phyloP scores from a whole-genome alignment of 805 yeast genomes.

The Candida broadrunensis region DNA sequence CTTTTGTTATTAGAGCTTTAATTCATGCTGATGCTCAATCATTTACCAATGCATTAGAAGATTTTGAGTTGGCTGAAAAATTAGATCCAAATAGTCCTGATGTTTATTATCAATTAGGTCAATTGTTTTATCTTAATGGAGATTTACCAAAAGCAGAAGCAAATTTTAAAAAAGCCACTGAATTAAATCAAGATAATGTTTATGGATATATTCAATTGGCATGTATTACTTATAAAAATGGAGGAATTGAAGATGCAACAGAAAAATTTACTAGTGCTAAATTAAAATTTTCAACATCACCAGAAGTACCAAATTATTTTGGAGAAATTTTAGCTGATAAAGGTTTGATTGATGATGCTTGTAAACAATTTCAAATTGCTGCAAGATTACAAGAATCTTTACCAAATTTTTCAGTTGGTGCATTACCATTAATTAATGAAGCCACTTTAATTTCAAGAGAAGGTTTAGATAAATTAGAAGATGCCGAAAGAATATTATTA shows the following conservation, averaged over 20 bases:
- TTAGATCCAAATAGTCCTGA: constrained; percentile 74
- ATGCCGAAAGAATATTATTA: constrained; percentile 63
- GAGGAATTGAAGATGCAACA: constrained; percentile 57
- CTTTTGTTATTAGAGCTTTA: constrained; percentile 79
- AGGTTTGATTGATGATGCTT: constrained; percentile 69
- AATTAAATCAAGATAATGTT: constrained; percentile 70
- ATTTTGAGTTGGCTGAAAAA: constrained; percentile 69
- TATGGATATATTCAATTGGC: constrained; percentile 91
- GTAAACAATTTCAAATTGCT: constrained; percentile 82
- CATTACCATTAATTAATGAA: constrained; percentile 85
- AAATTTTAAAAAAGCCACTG: constrained; percentile 74
- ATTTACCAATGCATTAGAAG: constrained; percentile 53
- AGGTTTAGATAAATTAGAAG: constrained; percentile 43
- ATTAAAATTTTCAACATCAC: constrained; percentile 74
- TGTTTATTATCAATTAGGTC: constrained; percentile 91
- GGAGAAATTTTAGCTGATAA: constrained; percentile 91
- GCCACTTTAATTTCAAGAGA: constrained; percentile 69
- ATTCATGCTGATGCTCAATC: constrained; percentile 78
- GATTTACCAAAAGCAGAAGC: constrained; percentile 69
- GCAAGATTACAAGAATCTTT: constrained; percentile 74
- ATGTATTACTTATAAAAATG: constrained; percentile 83
- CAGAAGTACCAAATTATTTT: constrained; percentile 92
- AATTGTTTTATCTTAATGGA: constrained; percentile 77
- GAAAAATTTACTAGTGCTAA: constrained; percentile 66
- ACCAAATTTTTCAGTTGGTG: constrained; percentile 74